Base-by-base conservation (phyloP, 2,329 filamentous ascomycete species). In the Fusarium decemcellulare region DNA sequence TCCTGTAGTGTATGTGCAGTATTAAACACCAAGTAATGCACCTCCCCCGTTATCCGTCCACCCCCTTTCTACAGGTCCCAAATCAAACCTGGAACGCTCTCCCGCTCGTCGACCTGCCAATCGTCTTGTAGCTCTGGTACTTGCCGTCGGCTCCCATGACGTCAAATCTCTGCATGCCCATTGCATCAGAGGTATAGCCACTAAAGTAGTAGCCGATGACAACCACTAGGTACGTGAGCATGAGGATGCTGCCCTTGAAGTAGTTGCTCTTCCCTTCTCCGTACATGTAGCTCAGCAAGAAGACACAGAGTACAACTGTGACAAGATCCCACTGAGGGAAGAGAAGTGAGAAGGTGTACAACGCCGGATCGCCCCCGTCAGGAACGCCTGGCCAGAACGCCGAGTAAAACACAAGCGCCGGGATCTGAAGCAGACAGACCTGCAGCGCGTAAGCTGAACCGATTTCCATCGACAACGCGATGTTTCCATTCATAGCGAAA, bases 301-400 rank as follows among this genome's bases (percentile, higher is more conserved):
- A 97, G 16, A 99, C 94, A 76, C 95, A 98, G 15, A 99, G 83
- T 63, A 98, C 97, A 15, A 98, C 94, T 1, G 93, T 97, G 12
- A 98, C 91, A 93, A 99, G 97, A 79, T 99, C 96, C 95, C 95
- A 99, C 80, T 99, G 96, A 1, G 96, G 96, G 83, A 99, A 98
- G 46, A 98, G 93, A 36, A 99, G 88, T 37, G 90, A 93, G 79
- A 96, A 96, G 0, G 90, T 93, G 77, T 92, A 91, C 63, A 86
- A 78, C 11, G 81, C 80, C 5, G 84, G 76, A 43, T 83, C 80
- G 29, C 79, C 78, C 12, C 77, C 76, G 6, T 76, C 68, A 30
- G 80, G 77, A 4, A 81, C 77, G 12, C 78, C 76, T 16, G 87
- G 88, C 74, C 92, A 92, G 40, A 95, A 79, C 10, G 94, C 95